Evolutionary conservation across 2,329 filamentous ascomycete genomes (phyloP).

Genomic region (Colletotrichum abscissum): DNA sequence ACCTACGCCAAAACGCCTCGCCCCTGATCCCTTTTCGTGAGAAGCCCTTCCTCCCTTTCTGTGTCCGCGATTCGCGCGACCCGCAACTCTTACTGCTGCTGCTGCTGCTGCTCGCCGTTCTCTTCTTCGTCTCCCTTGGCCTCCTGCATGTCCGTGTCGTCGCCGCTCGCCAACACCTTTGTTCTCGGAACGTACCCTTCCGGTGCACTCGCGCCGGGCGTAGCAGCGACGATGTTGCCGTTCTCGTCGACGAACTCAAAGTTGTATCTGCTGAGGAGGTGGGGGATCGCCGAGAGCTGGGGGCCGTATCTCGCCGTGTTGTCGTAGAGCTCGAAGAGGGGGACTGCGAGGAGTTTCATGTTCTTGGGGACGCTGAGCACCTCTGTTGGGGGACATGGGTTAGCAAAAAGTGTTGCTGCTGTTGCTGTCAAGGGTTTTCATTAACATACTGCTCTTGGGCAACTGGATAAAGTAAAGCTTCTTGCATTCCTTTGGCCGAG

Average conservation of each 20-base stretch:
- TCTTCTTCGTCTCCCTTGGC: slow-evolving; percentile 59
- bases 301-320: slow-evolving; percentile 96
- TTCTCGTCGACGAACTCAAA: slow-evolving; percentile 98
- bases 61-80: not conserved
- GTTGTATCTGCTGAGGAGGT: slow-evolving; percentile 93
- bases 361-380: slow-evolving; percentile 98
- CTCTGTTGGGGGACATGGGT: slow-evolving; percentile 64
- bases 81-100: not conserved
- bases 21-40: slow-evolving; percentile 23
- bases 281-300: slow-evolving; percentile 95
- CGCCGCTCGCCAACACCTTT: slow-evolving; percentile 73
- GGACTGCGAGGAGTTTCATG: slow-evolving; percentile 98
- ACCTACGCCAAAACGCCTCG: slow-evolving; percentile 37
- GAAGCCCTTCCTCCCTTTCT: not conserved
- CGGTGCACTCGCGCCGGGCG: slow-evolving; percentile 75
- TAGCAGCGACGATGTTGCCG: slow-evolving; percentile 86
- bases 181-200: slow-evolving; percentile 71
- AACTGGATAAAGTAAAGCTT: slow-evolving; percentile 98
- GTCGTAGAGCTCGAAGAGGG: slow-evolving; percentile 97
- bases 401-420: slow-evolving; percentile 16
- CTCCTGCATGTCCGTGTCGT: slow-evolving; percentile 70
- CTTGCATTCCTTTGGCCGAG: slow-evolving; percentile 97
- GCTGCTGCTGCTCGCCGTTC: slow-evolving; percentile 46
- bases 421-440: not conserved
- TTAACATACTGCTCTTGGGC: slow-evolving; percentile 83